A percentile compares a stretch with the other conserved stretches of the same genome.
Evolutionary conservation across 495 filamentous ascomycete species (phyloP).

Genomic region (Jackrogersella multiformis): DNA sequence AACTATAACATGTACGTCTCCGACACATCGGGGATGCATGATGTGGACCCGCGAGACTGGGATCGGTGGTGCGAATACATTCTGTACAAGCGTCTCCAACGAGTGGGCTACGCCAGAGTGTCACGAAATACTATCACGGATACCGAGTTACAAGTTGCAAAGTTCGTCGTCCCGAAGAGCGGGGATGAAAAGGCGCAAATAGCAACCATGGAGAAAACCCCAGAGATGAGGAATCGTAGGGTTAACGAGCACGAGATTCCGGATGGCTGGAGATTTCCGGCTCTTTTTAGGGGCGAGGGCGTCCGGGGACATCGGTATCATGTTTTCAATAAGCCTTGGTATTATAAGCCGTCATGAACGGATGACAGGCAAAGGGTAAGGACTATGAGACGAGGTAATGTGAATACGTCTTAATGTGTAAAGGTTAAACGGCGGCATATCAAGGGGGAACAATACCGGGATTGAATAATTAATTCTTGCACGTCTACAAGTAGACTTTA

Average conservation of each 20-base stretch:
- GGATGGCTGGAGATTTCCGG: conserved; percentile 83
- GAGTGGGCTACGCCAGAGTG: conserved; percentile 89
- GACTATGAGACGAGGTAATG: conserved; percentile 20
- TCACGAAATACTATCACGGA: conserved; percentile 93
- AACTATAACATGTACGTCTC: conserved; percentile 98
- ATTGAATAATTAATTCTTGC: conserved; percentile 21
- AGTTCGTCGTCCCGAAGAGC: conserved; percentile 84
- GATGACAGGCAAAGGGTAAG: not conserved
- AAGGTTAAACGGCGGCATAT: conserved; percentile 7
- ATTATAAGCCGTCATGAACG: conserved; percentile 55
- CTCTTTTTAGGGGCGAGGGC: conserved; percentile 83
- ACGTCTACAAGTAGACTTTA: conserved; percentile 1
- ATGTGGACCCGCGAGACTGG: conserved; percentile 94
- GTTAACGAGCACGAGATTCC: conserved; percentile 75
- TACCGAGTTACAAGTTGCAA: conserved; percentile 96
- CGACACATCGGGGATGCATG: conserved; percentile 86
- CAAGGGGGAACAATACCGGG: not conserved
- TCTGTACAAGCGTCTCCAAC: conserved; percentile 86
- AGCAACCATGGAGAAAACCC: conserved; percentile 39
- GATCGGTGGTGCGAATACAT: conserved; percentile 99
- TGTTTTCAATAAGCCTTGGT: conserved; percentile 94
- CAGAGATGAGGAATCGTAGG: conserved; percentile 46
- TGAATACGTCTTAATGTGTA: conserved; percentile 31
- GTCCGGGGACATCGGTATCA: conserved; percentile 93
- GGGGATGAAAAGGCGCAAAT: conserved; percentile 66